Evolutionary conservation across 805 yeast species (phyloP).

Genomic region (Saccharomyces mikatae): DNA sequence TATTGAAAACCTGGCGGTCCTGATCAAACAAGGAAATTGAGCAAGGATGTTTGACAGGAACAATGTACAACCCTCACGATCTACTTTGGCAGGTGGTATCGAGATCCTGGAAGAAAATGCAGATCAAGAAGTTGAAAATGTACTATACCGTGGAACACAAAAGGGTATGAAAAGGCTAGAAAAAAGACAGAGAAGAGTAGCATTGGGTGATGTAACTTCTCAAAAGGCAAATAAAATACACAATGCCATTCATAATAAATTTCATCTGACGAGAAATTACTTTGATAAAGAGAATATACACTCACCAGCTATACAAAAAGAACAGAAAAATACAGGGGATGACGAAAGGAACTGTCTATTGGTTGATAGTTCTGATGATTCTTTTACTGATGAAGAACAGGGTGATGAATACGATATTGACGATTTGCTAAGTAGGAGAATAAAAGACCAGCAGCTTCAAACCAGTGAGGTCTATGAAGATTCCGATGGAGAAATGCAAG

Average conservation of each 20-base stretch:
- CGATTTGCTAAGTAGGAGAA: neutral
- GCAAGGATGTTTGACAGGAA: neutral
- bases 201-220: constrained; percentile 18
- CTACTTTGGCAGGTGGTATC: neutral
- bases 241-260: neutral
- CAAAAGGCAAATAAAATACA: constrained; percentile 4
- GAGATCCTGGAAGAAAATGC: neutral
- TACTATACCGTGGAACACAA: neutral
- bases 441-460: neutral
- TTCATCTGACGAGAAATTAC: neutral
- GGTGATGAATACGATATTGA: neutral
- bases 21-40: neutral
- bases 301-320: neutral
- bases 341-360: neutral
- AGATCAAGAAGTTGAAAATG: neutral
- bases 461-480: neutral
- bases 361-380: neutral
- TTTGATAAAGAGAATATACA: neutral
- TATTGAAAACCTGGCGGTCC: neutral
- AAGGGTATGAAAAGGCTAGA: neutral
- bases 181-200: constrained; percentile 5
- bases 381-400: neutral
- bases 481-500: neutral
- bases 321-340: neutral
- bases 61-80: neutral